Percentiles rank a stretch among this genome's conserved stretches.
Conservation (phyloP, 2,329 filamentous ascomycete species). For the Cadophora luteo-olivacea region DNA sequence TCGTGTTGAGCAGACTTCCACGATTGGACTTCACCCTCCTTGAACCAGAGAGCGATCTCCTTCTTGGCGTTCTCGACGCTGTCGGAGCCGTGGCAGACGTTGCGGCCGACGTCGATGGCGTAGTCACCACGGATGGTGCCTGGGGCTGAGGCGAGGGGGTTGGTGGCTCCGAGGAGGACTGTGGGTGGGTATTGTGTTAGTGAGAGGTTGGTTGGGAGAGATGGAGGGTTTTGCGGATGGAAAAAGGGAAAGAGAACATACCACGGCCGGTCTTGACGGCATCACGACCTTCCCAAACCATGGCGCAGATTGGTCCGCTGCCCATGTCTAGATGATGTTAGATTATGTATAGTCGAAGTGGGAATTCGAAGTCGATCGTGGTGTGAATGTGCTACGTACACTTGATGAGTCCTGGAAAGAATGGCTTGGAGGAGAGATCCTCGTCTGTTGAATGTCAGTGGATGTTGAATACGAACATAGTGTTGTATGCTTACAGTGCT, state of each 20-base stretch:
- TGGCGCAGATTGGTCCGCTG: slow-evolving; percentile 95
- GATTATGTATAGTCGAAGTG: slow-evolving; percentile 27
- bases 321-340: slow-evolving; percentile 77
- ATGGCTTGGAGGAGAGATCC: slow-evolving; percentile 91
- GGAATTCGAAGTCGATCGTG: too few relatives aligned
- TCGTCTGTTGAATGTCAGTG: slow-evolving; percentile 61
- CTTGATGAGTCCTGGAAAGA: slow-evolving; percentile 93
- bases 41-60: slow-evolving; percentile 99
- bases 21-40: slow-evolving; percentile 80
- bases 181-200: slow-evolving; percentile 36
- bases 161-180: slow-evolving; percentile 97
- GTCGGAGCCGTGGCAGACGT: slow-evolving; percentile 99
- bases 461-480: slow-evolving; percentile 20
- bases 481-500: slow-evolving; percentile 73
- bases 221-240: slow-evolving; percentile 21
- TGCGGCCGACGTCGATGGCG: slow-evolving; percentile 89
- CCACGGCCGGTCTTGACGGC: slow-evolving; percentile 97
- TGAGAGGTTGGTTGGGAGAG: background rate
- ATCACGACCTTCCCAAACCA: slow-evolving; percentile 99
- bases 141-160: slow-evolving; percentile 91
- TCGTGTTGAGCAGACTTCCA: slow-evolving; percentile 86
- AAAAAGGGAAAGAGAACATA: slow-evolving; percentile 53
- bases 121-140: slow-evolving; percentile 97
- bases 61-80: slow-evolving; percentile 98
- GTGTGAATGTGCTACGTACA: slow-evolving; percentile 64